phyloP scores from a whole-genome alignment of 495 filamentous ascomycete genomes.

The Neurospora discreta region DNA sequence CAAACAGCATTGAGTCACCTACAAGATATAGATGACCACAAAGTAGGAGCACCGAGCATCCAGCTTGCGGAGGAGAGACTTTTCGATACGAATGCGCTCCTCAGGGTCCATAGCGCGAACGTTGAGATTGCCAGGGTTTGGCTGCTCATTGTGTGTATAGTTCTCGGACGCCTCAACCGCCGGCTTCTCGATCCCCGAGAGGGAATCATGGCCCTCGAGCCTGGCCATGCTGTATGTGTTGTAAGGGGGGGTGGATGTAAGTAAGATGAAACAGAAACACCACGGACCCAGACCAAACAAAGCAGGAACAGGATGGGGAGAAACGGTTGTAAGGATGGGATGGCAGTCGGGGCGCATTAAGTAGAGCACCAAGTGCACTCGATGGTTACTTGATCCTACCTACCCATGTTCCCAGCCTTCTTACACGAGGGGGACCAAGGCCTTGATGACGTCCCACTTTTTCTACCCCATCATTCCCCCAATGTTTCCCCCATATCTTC shows the following conservation, averaged over 20 bases:
- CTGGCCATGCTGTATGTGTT: neutral
- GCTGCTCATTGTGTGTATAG: neutral
- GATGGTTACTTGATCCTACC: neutral
- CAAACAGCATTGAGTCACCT: neutral
- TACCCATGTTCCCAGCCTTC: neutral
- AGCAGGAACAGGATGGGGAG: neutral
- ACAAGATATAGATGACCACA: conserved; percentile 52
- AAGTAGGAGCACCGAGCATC: conserved; percentile 31
- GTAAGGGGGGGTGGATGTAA: neutral
- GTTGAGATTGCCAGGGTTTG: neutral
- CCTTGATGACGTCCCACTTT: neutral
- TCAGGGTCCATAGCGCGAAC: conserved; percentile 20
- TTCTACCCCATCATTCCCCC: neutral
- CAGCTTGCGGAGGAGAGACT: conserved; percentile 31
- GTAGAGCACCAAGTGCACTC: neutral
- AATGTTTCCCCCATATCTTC: neutral
- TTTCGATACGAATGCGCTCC: conserved; percentile 26
- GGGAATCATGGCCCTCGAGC: neutral
- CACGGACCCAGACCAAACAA: neutral
- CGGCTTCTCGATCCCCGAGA: neutral
- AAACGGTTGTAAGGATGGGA: neutral
- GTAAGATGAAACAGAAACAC: neutral
- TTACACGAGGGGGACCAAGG: neutral
- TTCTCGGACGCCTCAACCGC: neutral
- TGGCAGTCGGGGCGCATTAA: neutral